Percentiles rank a stretch among this genome's conserved stretches.
Evolutionary conservation across 257 asterid species (phyloP).

Genomic region (Ballota nigra): DNA sequence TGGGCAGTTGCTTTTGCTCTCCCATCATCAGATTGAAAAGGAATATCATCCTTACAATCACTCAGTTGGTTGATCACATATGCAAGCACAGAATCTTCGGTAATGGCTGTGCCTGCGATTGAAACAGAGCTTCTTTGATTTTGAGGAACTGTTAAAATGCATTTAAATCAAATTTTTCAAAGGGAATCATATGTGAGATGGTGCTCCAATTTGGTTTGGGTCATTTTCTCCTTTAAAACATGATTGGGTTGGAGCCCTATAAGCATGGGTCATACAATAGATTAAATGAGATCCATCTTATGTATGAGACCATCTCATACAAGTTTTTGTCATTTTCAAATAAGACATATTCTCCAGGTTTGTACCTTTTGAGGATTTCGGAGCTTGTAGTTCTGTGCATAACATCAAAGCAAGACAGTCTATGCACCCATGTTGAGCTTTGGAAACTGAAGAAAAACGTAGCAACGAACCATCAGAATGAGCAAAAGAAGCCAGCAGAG

Average conservation of each 20-base stretch:
- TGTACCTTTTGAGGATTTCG: constrained; percentile 36
- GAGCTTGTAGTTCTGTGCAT: constrained; percentile 61
- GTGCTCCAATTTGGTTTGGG: too few relatives aligned
- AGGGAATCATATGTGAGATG: not conserved
- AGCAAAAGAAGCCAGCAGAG: constrained; percentile 16
- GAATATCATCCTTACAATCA: constrained; percentile 21
- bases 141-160: not conserved
- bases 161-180: not conserved
- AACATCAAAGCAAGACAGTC: constrained; percentile 85
- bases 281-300: too few relatives aligned
- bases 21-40: constrained; percentile 29
- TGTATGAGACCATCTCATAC: too few relatives aligned
- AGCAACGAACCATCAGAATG: constrained; percentile 15
- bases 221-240: too few relatives aligned
- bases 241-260: too few relatives aligned
- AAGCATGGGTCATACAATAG: too few relatives aligned
- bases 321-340: not conserved
- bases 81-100: constrained; percentile 42
- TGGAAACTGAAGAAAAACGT: constrained; percentile 50
- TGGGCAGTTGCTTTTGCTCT: constrained; percentile 22
- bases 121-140: constrained; percentile 20
- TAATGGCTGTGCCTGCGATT: constrained; percentile 39
- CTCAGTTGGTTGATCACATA: constrained; percentile 56
- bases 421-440: constrained; percentile 96
- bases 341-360: constrained; percentile 6